Conservation (phyloP, 2,329 filamentous ascomycete genomes). For the Aspergillus pseudonomiae region DNA sequence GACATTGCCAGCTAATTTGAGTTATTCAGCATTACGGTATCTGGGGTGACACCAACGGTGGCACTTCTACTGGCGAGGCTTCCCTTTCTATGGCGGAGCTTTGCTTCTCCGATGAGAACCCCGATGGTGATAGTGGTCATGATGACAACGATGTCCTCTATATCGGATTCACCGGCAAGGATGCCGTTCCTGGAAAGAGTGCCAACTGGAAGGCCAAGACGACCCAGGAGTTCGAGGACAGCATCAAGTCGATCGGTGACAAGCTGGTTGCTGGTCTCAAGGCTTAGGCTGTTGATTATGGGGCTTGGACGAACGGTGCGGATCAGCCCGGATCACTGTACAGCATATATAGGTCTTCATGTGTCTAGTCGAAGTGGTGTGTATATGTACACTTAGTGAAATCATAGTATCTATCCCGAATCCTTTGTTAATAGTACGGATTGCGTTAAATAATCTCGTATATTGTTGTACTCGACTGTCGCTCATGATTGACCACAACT, state of each 20-base stretch:
- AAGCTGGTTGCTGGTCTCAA: slow-evolving; percentile 45
- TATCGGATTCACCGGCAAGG: slow-evolving; percentile 60
- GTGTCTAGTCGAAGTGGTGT: neutral
- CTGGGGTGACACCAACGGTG: slow-evolving; percentile 66
- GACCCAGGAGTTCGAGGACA: slow-evolving; percentile 42
- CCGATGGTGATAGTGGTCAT: slow-evolving; percentile 62
- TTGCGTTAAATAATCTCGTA: neutral
- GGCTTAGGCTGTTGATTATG: slow-evolving; percentile 1
- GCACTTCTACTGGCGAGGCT: slow-evolving; percentile 59
- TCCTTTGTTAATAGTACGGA: neutral
- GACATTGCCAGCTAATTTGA: neutral
- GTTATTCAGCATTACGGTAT: slow-evolving; percentile 56
- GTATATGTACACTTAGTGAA: neutral
- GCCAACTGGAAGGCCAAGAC: slow-evolving; percentile 58
- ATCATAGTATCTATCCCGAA: neutral
- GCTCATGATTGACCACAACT: neutral
- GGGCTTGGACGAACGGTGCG: neutral
- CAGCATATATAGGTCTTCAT: neutral
- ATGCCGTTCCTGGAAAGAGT: slow-evolving; percentile 59
- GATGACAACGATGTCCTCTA: slow-evolving; percentile 62
- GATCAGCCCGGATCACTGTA: neutral
- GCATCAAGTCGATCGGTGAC: slow-evolving; percentile 56
- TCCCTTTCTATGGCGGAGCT: slow-evolving; percentile 61
- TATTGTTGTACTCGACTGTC: neutral
- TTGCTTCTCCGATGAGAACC: slow-evolving; percentile 56